phyloP scores from a whole-genome alignment of 1,284 basidiomycete genomes.

The Microbotryomycetes sp. region DNA sequence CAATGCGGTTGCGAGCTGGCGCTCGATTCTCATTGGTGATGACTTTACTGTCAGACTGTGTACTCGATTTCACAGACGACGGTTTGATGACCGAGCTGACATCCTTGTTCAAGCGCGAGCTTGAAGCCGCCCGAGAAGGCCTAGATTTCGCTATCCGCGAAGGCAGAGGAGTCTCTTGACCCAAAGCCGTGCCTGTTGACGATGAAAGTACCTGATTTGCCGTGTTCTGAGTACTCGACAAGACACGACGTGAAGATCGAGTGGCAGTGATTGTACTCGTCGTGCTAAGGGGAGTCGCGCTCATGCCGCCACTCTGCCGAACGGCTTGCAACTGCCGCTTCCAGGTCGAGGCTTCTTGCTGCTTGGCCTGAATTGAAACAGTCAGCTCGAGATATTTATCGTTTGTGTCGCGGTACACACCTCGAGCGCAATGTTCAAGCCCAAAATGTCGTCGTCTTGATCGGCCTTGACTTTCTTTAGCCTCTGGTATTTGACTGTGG shows the following conservation, averaged over 20 bases:
- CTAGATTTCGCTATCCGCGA: neutral
- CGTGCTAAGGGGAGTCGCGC: neutral
- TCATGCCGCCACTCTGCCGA: neutral
- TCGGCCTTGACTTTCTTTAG: slow-evolving; percentile 26
- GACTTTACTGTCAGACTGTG: no score
- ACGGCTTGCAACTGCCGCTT: slow-evolving; percentile 19
- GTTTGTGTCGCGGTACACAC: neutral
- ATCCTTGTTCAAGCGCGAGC: no score
- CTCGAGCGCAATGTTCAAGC: slow-evolving; percentile 30
- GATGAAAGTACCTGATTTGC: neutral
- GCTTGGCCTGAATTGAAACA: slow-evolving; percentile 18
- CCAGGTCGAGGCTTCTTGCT: slow-evolving; percentile 26
- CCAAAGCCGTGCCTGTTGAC: neutral
- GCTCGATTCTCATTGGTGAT: no score
- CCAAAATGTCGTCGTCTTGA: slow-evolving; percentile 25
- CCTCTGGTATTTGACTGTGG: slow-evolving; percentile 17
- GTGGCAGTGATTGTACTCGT: no score
- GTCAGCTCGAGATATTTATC: neutral
- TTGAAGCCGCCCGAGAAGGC: neutral
- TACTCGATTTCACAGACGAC: no score
- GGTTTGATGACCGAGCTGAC: no score
- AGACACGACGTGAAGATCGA: neutral
- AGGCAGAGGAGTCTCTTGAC: neutral
- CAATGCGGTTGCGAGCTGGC: no score
- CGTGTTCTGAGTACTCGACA: neutral